A percentile compares a stretch with the other conserved stretches of the same genome.
These are phyloP conservation scores for Gastrolobium bilobum DNA, from an alignment of 306 rosid species.

Conservation along the genomic window DNA sequence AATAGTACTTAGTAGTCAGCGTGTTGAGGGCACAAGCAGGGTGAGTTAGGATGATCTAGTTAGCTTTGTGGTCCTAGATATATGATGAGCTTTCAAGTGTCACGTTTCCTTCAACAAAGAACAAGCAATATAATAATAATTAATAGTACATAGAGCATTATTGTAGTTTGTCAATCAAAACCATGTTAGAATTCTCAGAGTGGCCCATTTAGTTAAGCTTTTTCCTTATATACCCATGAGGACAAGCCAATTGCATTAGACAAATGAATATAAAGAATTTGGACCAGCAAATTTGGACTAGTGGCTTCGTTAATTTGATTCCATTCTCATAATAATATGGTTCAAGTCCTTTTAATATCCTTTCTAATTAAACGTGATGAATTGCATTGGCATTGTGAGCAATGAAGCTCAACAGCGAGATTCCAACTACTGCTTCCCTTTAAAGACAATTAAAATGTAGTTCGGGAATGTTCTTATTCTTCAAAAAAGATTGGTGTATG, in stretches of 20 bases:
- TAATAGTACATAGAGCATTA: not conserved
- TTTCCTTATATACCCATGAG: conserved; percentile 9
- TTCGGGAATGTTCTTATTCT: not conserved
- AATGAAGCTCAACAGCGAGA: not conserved
- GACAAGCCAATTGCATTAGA: conserved; percentile 11
- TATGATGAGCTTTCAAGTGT: not conserved
- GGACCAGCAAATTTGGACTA: conserved; percentile 2
- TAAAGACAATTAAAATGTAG: not conserved
- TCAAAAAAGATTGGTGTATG: not conserved
- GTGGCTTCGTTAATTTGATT: not conserved
- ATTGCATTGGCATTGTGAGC: not conserved
- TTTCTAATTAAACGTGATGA: not conserved
- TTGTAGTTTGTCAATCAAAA: conserved; percentile 44
- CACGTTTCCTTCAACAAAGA: conserved; percentile 4
- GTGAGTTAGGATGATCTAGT: not conserved
- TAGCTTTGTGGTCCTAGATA: conserved; percentile 47
- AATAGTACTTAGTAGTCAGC: conserved; percentile 2
- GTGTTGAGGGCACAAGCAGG: conserved; percentile 8
- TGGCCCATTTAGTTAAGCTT: conserved; percentile 29
- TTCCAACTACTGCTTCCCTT: not conserved
- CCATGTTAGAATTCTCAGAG: conserved; percentile 26
- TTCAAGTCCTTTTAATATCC: conserved; percentile 4
- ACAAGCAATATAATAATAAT: not conserved
- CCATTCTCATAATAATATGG: not conserved
- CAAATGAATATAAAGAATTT: not conserved